Percentiles rank a stretch among this genome's conserved stretches.
These are phyloP conservation scores for Adenanthera pavonina DNA, from an alignment of 306 rosid species.

Conservation along the genomic window DNA sequence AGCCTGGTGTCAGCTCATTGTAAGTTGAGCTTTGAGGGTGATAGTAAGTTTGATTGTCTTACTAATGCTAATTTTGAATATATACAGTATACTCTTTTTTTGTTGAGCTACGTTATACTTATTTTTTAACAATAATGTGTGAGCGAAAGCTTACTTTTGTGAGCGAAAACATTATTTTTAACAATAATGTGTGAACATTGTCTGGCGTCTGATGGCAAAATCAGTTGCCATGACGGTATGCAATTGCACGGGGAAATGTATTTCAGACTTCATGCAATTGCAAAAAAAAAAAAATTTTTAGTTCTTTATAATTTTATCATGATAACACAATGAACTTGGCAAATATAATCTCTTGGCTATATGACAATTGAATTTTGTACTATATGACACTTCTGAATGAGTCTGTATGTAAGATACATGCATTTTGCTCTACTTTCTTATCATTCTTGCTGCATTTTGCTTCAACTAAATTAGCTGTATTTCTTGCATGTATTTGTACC, in stretches of 20 bases:
- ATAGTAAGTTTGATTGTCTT: not conserved
- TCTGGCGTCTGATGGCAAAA: not conserved
- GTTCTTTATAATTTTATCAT: not conserved
- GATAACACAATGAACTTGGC: not conserved
- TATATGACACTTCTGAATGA: not conserved
- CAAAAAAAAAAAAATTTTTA: too few species aligned
- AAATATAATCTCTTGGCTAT: not conserved
- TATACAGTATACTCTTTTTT: not conserved
- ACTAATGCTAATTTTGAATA: not conserved
- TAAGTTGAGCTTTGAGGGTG: not conserved
- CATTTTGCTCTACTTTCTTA: slow-evolving; percentile 24
- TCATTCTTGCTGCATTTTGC: slow-evolving; percentile 31
- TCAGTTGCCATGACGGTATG: not conserved
- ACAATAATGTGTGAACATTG: not conserved
- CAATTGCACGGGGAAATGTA: not conserved
- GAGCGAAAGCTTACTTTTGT: not conserved
- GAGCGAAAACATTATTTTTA: not conserved
- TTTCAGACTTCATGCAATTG: too few species aligned
- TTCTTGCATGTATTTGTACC: slow-evolving; percentile 43
- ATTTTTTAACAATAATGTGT: not conserved
- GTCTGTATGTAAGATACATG: not conserved
- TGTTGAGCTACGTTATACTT: too few species aligned
- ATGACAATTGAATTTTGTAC: not conserved
- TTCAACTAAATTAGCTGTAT: slow-evolving; percentile 36
- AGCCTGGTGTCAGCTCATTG: not conserved